phyloP scores from a whole-genome alignment of 306 rosid species.

The Prunus salicina region DNA sequence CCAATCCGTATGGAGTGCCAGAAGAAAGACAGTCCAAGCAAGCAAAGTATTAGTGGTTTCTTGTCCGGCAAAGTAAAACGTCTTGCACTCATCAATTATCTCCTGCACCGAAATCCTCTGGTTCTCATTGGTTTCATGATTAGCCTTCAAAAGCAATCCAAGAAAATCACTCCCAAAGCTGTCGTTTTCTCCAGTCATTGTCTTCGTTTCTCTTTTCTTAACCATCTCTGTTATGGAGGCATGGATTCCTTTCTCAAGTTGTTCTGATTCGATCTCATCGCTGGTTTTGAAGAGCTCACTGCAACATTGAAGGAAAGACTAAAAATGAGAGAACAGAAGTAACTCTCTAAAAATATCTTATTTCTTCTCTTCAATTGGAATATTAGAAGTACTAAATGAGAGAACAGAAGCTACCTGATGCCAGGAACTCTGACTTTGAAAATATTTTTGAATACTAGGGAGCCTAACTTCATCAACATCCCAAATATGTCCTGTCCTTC shows the following conservation, averaged over 20 bases:
- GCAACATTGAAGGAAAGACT: slow-evolving; percentile 1
- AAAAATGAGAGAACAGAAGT: not conserved
- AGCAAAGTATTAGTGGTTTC: slow-evolving; percentile 33
- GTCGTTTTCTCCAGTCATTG: slow-evolving; percentile 5
- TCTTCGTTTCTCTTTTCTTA: slow-evolving; percentile 19
- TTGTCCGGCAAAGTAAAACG: slow-evolving; percentile 8
- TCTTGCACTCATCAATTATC: slow-evolving; percentile 34
- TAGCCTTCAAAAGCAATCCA: slow-evolving; percentile 25
- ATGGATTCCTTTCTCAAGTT: slow-evolving; percentile 24
- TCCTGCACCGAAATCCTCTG: slow-evolving; percentile 20
- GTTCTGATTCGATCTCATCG: slow-evolving; percentile 25
- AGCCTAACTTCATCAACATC: not conserved
- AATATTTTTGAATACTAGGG: not conserved
- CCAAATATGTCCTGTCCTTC: not conserved
- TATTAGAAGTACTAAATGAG: not conserved
- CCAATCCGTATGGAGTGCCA: slow-evolving; percentile 32
- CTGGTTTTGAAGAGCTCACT: slow-evolving; percentile 10
- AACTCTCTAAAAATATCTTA: not conserved
- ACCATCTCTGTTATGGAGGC: slow-evolving; percentile 12
- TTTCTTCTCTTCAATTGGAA: too few relatives aligned
- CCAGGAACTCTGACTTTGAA: not conserved
- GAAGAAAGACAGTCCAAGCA: slow-evolving; percentile 32
- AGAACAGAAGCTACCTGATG: not conserved
- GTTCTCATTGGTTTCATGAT: slow-evolving; percentile 18
- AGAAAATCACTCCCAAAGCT: slow-evolving; percentile 35